phyloP scores from a whole-genome alignment of 352 stramenopile genomes.

The Phytophthora ramorum region DNA sequence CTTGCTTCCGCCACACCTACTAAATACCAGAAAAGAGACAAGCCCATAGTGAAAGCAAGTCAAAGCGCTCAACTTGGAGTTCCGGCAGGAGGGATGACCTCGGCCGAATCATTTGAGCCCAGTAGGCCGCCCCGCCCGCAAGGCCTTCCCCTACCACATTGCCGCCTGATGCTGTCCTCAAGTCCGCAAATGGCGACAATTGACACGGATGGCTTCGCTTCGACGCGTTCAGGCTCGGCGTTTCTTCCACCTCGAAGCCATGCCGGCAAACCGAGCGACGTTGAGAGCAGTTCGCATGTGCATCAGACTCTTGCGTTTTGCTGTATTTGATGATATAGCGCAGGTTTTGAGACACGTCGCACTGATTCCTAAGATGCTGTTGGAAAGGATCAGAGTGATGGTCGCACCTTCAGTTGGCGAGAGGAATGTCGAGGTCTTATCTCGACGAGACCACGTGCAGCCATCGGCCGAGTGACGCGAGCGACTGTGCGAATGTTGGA shows the following conservation, averaged over 20 bases:
- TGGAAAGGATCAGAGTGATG: too few relatives aligned
- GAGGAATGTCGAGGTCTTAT: too few relatives aligned
- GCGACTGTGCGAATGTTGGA: too few relatives aligned
- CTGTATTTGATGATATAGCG: too few relatives aligned
- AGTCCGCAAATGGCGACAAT: neutral
- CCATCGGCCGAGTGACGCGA: too few relatives aligned
- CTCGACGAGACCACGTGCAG: too few relatives aligned
- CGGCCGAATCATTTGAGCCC: neutral
- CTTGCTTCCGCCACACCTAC: conserved; percentile 11
- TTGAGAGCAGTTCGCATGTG: too few relatives aligned
- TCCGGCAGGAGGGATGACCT: conserved; percentile 20
- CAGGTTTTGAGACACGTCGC: too few relatives aligned
- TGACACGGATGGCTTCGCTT: neutral
- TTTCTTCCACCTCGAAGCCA: conserved; percentile 7
- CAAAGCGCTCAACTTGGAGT: conserved; percentile 5
- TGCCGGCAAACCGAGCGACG: neutral
- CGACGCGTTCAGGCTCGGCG: neutral
- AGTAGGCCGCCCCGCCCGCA: conserved; percentile 10
- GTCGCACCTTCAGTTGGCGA: too few relatives aligned
- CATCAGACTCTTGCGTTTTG: too few relatives aligned
- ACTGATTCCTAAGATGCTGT: too few relatives aligned
- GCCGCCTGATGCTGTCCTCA: neutral
- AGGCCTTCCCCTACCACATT: conserved; percentile 2
- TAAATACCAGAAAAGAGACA: conserved; percentile 25
- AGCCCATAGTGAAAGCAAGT: conserved; percentile 20